Percentiles rank a stretch among this genome's conserved stretches.
phyloP scores from a whole-genome alignment of 2,329 filamentous ascomycete genomes.

The Pseudogymnoascus sp. region DNA sequence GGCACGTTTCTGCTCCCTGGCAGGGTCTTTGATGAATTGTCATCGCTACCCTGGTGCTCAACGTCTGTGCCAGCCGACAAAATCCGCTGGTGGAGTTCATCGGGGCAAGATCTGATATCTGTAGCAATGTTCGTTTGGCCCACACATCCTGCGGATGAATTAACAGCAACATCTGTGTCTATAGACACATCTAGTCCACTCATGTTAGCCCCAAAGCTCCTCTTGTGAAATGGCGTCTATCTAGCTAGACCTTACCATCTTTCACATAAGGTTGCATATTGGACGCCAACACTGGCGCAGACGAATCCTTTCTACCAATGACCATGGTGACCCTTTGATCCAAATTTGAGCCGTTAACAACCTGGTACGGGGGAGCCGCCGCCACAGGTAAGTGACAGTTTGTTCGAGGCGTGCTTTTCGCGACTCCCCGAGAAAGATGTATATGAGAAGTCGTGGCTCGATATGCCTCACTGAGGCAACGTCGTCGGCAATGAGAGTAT shows the following conservation, averaged over 20 bases:
- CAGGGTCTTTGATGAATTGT: neutral
- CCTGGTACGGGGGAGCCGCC: slow-evolving; percentile 13
- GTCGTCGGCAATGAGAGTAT: neutral
- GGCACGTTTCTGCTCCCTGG: neutral
- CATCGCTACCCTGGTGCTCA: neutral
- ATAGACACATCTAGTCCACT: neutral
- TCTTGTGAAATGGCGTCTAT: neutral
- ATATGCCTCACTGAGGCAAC: slow-evolving; percentile 16
- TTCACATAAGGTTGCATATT: neutral
- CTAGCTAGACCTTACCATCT: neutral
- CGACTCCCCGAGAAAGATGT: slow-evolving; percentile 37
- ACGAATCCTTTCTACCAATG: slow-evolving; percentile 16
- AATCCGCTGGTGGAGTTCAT: neutral
- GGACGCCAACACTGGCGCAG: neutral
- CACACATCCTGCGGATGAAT: neutral
- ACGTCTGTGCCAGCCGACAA: neutral
- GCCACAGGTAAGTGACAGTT: neutral
- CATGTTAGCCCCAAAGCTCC: neutral
- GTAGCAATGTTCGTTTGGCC: neutral
- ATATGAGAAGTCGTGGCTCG: slow-evolving; percentile 40
- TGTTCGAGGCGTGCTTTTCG: slow-evolving; percentile 28
- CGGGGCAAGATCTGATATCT: neutral
- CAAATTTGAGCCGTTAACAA: slow-evolving; percentile 24
- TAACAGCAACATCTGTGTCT: neutral
- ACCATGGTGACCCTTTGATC: slow-evolving; percentile 23